Conservation (phyloP, 163 green algal genomes). For the Volvox carteri region DNA sequence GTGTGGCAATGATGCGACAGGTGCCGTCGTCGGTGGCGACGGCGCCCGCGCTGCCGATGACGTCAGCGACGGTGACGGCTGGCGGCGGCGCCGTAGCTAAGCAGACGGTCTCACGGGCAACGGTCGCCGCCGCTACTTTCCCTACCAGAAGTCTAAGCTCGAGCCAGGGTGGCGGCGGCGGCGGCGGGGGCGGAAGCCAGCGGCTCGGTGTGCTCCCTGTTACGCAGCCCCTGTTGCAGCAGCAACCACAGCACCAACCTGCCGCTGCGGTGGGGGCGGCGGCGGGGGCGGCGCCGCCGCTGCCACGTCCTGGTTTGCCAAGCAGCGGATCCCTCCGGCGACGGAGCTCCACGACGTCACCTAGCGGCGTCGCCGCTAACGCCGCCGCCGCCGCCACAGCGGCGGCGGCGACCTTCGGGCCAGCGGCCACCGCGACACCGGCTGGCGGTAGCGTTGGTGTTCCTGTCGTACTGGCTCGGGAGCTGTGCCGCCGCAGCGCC, state of each 20-base stretch:
- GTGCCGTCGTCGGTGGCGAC: too few relatives aligned
- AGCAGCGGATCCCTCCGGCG: neutral
- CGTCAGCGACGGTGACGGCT: neutral
- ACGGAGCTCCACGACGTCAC: neutral
- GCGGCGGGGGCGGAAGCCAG: neutral
- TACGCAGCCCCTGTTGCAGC: neutral
- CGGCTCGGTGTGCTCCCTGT: neutral
- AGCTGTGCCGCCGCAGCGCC: constrained; percentile 35
- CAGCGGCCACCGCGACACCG: too few relatives aligned
- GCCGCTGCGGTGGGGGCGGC: neutral
- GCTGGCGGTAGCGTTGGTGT: too few relatives aligned
- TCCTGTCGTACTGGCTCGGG: too few relatives aligned
- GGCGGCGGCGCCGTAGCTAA: neutral
- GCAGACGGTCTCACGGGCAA: too few relatives aligned
- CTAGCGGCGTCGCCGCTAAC: neutral
- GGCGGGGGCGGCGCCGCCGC: too few relatives aligned
- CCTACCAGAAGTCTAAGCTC: too few relatives aligned
- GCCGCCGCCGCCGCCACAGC: neutral
- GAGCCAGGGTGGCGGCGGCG: neutral
- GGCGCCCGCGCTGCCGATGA: neutral
- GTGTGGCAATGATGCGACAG: too few relatives aligned
- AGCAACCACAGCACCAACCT: neutral
- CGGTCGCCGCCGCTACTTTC: too few relatives aligned
- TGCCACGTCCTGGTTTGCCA: neutral
- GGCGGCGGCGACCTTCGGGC: neutral